A percentile compares a stretch with the other conserved stretches of the same genome.
Evolutionary conservation across 2,329 filamentous ascomycete genomes (phyloP).

Genomic region (Xylaria sp.): DNA sequence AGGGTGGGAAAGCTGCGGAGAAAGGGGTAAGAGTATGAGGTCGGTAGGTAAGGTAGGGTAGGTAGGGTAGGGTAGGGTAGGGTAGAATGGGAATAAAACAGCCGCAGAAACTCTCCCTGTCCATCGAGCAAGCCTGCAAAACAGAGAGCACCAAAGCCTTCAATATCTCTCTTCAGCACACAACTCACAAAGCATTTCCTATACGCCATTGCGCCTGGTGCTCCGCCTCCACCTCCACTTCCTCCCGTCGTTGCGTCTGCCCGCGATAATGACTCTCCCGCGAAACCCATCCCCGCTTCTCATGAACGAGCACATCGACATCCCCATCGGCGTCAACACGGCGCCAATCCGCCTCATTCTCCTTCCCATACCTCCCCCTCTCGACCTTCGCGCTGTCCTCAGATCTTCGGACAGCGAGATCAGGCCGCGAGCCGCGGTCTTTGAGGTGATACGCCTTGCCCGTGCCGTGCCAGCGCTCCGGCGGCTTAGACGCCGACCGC

Average conservation of each 20-base stretch:
- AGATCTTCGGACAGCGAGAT: conserved; percentile 10
- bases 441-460: conserved; percentile 36
- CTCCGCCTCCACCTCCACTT: conserved; percentile 1
- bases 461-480: conserved; percentile 53
- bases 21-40: too few relatives aligned
- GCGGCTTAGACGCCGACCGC: conserved; percentile 58
- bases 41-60: too few relatives aligned
- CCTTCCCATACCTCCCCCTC: conserved; percentile 12
- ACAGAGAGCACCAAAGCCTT: not conserved
- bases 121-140: too few relatives aligned
- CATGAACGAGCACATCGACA: conserved; percentile 27
- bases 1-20: too few relatives aligned
- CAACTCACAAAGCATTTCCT: conserved; percentile 35
- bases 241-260: too few relatives aligned
- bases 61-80: too few relatives aligned
- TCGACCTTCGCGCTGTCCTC: conserved; percentile 34
- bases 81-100: too few relatives aligned
- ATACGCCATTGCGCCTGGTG: conserved; percentile 34
- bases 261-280: too few relatives aligned
- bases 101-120: too few relatives aligned
- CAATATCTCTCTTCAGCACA: not conserved
- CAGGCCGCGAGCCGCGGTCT: conserved; percentile 33
- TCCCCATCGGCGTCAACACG: conserved; percentile 34
- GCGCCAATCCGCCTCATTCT: conserved; percentile 4
- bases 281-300: not conserved